Conservation (phyloP, 1,284 basidiomycete species). For the Ustilago sp. region DNA sequence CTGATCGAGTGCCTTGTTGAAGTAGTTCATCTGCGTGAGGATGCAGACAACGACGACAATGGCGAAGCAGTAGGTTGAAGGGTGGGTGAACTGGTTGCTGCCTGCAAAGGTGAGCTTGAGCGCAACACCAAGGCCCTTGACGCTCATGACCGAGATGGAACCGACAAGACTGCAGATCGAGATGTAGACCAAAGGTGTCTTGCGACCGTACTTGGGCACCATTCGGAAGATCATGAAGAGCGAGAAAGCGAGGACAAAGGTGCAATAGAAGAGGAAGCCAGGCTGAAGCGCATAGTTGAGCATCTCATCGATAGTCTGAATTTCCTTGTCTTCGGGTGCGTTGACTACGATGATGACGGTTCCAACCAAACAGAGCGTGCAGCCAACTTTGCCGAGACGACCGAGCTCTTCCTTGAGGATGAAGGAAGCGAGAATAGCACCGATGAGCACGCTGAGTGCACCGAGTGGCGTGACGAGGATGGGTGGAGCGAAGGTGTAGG, state of each 20-base stretch:
- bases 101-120: constrained; percentile 93
- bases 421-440: constrained; percentile 81
- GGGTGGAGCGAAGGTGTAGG: constrained; percentile 96
- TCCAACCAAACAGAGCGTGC: constrained; percentile 87
- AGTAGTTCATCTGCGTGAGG: constrained; percentile 97
- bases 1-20: constrained; percentile 96
- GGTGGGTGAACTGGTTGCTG: constrained; percentile 94
- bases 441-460: constrained; percentile 95
- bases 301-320: constrained; percentile 94
- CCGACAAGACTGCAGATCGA: constrained; percentile 92
- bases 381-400: constrained; percentile 90
- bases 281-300: constrained; percentile 88
- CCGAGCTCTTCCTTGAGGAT: constrained; percentile 93
- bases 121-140: constrained; percentile 96
- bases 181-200: constrained; percentile 90
- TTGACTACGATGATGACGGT: constrained; percentile 96
- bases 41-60: constrained; percentile 87
- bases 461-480: constrained; percentile 96
- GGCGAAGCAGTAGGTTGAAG: constrained; percentile 93
- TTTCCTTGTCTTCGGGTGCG: constrained; percentile 93
- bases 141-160: constrained; percentile 86
- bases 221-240: constrained; percentile 85
- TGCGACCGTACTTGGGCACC: constrained; percentile 86
- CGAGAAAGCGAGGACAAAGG: constrained; percentile 82
- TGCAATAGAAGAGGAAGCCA: constrained; percentile 82